Percentiles rank a stretch among this genome's conserved stretches.
Evolutionary conservation across 805 yeast genomes (phyloP).

Genomic region (Candida cerambycidarum): DNA sequence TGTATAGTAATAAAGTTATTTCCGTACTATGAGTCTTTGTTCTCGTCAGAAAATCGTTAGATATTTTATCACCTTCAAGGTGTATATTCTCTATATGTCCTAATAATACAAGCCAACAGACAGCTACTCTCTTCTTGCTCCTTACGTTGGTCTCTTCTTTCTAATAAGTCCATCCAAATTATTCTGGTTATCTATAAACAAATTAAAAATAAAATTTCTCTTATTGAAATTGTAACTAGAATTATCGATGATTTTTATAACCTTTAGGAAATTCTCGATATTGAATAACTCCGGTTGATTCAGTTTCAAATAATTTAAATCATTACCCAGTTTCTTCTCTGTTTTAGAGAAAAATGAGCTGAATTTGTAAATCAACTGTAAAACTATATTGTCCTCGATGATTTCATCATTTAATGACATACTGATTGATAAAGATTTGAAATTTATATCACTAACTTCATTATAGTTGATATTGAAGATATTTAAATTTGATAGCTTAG

Average conservation of each 20-base stretch:
- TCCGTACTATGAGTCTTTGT: too few relatives aligned
- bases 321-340: constrained; percentile 58
- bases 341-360: constrained; percentile 40
- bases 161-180: constrained; percentile 13
- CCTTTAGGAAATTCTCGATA: constrained; percentile 50
- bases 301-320: constrained; percentile 53
- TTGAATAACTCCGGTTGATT: constrained; percentile 54
- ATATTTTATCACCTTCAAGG: neutral
- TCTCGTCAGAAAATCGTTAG: too few relatives aligned
- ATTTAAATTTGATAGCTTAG: constrained; percentile 13
- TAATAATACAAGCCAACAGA: neutral
- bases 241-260: constrained; percentile 51
- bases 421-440: constrained; percentile 6
- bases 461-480: constrained; percentile 7
- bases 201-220: constrained; percentile 63
- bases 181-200: constrained; percentile 49
- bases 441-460: constrained; percentile 5
- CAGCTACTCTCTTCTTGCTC: neutral
- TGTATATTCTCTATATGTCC: too few relatives aligned
- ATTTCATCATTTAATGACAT: constrained; percentile 10
- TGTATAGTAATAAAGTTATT: too few relatives aligned
- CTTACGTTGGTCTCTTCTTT: constrained; percentile 4
- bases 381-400: constrained; percentile 17
- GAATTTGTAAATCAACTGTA: constrained; percentile 48
- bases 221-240: constrained; percentile 63